Conservation (phyloP, 257 asterid genomes). For the Solanum infundibuliforme region DNA sequence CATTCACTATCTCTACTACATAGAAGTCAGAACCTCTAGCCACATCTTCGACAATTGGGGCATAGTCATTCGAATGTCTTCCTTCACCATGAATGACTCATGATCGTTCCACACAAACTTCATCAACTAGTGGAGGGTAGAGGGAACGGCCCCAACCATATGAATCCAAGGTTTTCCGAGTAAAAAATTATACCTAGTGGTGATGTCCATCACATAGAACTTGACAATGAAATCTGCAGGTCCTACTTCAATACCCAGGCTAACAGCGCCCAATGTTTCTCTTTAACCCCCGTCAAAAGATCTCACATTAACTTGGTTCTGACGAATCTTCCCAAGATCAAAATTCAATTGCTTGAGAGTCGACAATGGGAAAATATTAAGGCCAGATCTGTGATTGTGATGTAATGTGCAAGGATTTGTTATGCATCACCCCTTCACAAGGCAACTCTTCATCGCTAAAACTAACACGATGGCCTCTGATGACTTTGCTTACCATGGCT, state of each 20-base stretch:
- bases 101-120: neutral
- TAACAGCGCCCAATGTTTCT: neutral
- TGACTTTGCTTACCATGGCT: neutral
- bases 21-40: neutral
- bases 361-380: neutral
- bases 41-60: neutral
- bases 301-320: neutral
- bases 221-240: neutral
- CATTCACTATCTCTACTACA: neutral
- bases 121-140: neutral
- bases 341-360: neutral
- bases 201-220: neutral
- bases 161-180: neutral
- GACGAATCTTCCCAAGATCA: neutral
- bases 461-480: neutral
- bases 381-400: neutral
- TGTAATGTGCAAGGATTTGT: too few relatives aligned
- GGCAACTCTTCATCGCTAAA: neutral
- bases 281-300: neutral
- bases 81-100: neutral
- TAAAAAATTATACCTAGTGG: neutral
- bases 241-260: neutral
- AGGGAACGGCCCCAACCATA: neutral
- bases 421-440: neutral
- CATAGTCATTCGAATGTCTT: neutral